Evolutionary conservation across 1,139 yeast genomes (phyloP), one percentile per base, ranked within the genome.

Genomic region (Kazachstania sp.): DNA sequence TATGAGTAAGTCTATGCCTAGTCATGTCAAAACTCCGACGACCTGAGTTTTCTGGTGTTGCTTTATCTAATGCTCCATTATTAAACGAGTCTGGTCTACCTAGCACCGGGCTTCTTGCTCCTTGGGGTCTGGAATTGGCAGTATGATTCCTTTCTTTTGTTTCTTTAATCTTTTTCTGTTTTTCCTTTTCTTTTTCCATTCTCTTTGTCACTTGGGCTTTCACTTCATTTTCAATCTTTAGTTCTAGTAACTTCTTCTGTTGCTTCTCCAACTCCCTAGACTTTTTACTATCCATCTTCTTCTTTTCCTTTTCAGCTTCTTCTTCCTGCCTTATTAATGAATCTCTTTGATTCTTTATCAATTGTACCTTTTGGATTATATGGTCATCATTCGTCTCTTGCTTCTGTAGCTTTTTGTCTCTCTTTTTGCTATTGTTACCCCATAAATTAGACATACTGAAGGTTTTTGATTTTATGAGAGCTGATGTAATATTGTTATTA

Each of bases 221-320:
- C 3, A 61, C 58, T 41, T 58, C 60, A 38, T 55, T 51, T 47
- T 56, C 55, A 3, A 61, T 51, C 40, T 54, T 50, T n/a, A 49
- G 39, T 20, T 61, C 63, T 18, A 60, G 46, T 37, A 50, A 35
- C 38, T 49, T 55, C 41, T 58, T 57, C 29, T 53, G 48, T 37
- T 60, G 57, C 20, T 45, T 37, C 15, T 57, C 57, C 39, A 51
- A 43, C 20, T 55, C 57, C 13, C 19, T 38, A 4, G 18, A 28
- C 18, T 32, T 38, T 28, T 38, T 23, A 7, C 35, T 30, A n/a
- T 39, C 37, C 7, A 18, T 26, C 26, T 5, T 16, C 18, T n/a
- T 38, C 32, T 51, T 38, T 6, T 15, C 32, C 18, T n/a, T 13
- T 30, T 52, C 49, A 38, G 50, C 56, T 32, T 45, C 46, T 43